Percentiles rank a stretch among this genome's conserved stretches.
Evolutionary conservation across 2,329 filamentous ascomycete species (phyloP).

Genomic region (Fusarium sambucinum): DNA sequence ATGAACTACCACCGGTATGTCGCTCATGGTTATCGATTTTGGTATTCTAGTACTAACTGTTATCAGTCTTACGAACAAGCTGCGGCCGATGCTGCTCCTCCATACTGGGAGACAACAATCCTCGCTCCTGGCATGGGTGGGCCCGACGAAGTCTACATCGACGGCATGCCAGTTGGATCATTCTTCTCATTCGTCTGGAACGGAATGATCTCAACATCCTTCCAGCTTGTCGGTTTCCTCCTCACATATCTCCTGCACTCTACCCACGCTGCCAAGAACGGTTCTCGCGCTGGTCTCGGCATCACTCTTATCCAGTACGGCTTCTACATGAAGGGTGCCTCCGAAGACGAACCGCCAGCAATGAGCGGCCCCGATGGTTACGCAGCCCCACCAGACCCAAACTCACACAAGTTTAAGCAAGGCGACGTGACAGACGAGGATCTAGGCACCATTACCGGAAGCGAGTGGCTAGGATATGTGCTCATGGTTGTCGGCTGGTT

Average conservation of each 20-base stretch:
- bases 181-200: constrained; percentile 92
- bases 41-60: constrained; percentile 51
- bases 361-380: constrained; percentile 69
- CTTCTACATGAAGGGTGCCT: constrained; percentile 87
- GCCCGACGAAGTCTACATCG: constrained; percentile 96
- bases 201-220: constrained; percentile 96
- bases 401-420: constrained; percentile 88
- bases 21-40: not conserved
- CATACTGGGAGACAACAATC: constrained; percentile 99
- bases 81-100: constrained; percentile 92
- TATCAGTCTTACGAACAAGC: constrained; percentile 95
- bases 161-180: constrained; percentile 92
- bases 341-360: constrained; percentile 57
- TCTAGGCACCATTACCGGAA: constrained; percentile 70
- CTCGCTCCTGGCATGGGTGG: constrained; percentile 89
- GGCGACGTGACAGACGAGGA: constrained; percentile 69
- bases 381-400: constrained; percentile 84
- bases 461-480: constrained; percentile 90
- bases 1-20: constrained; percentile 93
- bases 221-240: constrained; percentile 96
- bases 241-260: constrained; percentile 98
- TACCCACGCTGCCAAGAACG: constrained; percentile 97
- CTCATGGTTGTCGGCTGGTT: constrained; percentile 99
- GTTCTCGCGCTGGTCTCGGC: constrained; percentile 91
- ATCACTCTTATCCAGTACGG: constrained; percentile 97